phyloP scores from a whole-genome alignment of 2,329 filamentous ascomycete species.

The Cercospora canescens region DNA sequence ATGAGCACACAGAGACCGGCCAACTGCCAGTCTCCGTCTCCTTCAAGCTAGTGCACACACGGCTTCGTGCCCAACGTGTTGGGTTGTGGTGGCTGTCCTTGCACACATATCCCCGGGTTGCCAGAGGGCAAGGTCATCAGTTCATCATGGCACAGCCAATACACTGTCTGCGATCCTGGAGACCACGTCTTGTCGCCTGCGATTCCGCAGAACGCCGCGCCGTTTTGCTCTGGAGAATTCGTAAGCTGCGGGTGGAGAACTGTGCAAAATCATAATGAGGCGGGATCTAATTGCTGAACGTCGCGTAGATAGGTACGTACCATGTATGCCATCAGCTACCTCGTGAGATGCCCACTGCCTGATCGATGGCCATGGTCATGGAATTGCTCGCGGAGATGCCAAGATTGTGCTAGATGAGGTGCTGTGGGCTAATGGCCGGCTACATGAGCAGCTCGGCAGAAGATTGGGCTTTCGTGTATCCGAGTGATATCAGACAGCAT shows the following conservation, averaged over 20 bases:
- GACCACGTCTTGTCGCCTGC: background rate
- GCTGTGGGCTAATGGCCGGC: no score
- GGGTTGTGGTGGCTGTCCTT: background rate
- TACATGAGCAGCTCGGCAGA: no score
- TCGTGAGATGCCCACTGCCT: background rate
- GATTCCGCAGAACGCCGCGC: background rate
- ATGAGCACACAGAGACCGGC: background rate
- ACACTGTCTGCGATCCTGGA: background rate
- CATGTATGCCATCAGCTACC: background rate
- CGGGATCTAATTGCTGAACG: background rate
- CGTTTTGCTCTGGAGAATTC: background rate
- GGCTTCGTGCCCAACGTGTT: background rate
- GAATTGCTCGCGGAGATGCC: background rate
- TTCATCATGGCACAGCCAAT: background rate
- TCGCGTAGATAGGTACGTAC: background rate
- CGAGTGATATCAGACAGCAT: no score
- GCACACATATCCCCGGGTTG: background rate
- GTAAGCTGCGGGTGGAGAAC: no score
- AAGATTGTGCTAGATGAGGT: no score
- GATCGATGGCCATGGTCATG: background rate
- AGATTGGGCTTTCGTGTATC: no score
- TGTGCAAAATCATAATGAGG: no score
- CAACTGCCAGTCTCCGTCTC: background rate
- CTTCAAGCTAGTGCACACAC: background rate
- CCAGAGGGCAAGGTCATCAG: background rate